phyloP scores from a whole-genome alignment of 129 eudicot species.

The Pulicaria dysenterica region DNA sequence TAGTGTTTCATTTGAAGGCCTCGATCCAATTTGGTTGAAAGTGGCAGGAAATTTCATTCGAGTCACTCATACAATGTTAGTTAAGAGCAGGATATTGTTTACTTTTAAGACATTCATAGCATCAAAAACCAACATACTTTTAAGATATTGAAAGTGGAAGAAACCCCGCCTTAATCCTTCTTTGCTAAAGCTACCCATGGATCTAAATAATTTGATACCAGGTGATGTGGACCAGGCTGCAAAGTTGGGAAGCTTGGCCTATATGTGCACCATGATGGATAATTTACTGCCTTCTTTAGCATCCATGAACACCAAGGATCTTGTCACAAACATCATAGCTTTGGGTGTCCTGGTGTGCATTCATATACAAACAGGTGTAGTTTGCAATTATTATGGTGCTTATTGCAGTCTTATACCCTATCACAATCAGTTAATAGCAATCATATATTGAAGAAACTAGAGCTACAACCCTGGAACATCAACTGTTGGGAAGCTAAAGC shows the following conservation, averaged over 20 bases:
- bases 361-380: constrained; percentile 4
- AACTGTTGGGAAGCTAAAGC: constrained; percentile 5
- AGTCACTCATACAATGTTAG: too few species aligned
- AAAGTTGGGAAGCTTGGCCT: constrained; percentile 19
- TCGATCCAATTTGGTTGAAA: too few species aligned
- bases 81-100: too few species aligned
- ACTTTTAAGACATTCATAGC: too few species aligned
- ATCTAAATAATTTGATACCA: constrained; percentile 11
- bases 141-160: too few species aligned
- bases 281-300: constrained; percentile 25
- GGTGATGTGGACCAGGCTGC: constrained; percentile 11
- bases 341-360: constrained; percentile 19
- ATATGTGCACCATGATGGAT: constrained; percentile 26
- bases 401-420: background rate
- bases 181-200: constrained; percentile 28
- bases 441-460: background rate
- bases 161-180: too few species aligned
- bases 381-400: background rate
- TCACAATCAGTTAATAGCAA: background rate
- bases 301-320: constrained; percentile 12
- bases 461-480: background rate
- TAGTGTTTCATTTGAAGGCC: too few species aligned
- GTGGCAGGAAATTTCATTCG: too few species aligned
- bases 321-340: constrained; percentile 13
- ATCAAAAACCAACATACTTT: too few species aligned